Evolutionary conservation across 352 stramenopile species (phyloP).

Genomic region (Phytophthora macrochlamydospora): DNA sequence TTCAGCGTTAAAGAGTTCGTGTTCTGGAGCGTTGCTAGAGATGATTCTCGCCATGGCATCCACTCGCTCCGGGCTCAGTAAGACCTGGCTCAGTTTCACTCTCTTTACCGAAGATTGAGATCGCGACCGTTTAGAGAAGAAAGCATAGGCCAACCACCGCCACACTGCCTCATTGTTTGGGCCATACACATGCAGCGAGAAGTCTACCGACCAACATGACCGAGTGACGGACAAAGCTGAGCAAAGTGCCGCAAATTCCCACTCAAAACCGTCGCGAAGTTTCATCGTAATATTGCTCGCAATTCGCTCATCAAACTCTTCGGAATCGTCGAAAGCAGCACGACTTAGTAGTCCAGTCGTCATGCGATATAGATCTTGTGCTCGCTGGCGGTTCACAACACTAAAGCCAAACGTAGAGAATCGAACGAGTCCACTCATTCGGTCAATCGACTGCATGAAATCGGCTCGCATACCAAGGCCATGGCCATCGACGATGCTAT

Average conservation of each 20-base stretch:
- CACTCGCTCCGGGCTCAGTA: background rate
- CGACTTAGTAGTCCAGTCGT: background rate
- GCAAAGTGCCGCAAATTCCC: slow-evolving; percentile 1
- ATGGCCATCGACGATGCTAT: background rate
- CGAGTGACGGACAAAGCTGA: background rate
- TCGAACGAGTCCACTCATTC: no score
- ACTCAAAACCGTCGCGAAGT: background rate
- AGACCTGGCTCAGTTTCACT: background rate
- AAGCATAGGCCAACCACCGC: slow-evolving; percentile 5
- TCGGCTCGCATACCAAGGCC: no score
- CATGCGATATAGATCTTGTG: background rate
- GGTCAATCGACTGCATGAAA: no score
- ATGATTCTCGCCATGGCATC: slow-evolving; percentile 1
- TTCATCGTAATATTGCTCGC: background rate
- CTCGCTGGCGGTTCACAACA: background rate
- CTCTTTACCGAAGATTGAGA: background rate
- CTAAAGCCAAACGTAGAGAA: background rate
- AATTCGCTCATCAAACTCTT: background rate
- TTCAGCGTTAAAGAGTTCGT: no score
- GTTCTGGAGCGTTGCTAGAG: background rate
- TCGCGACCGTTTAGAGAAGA: slow-evolving; percentile 9
- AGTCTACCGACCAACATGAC: slow-evolving; percentile 1
- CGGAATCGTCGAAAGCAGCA: background rate
- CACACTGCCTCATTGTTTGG: background rate
- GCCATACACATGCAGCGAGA: background rate